These are phyloP conservation scores for Trichoderma virens DNA, from an alignment of 495 filamentous ascomycete species.

Conservation along the genomic window DNA sequence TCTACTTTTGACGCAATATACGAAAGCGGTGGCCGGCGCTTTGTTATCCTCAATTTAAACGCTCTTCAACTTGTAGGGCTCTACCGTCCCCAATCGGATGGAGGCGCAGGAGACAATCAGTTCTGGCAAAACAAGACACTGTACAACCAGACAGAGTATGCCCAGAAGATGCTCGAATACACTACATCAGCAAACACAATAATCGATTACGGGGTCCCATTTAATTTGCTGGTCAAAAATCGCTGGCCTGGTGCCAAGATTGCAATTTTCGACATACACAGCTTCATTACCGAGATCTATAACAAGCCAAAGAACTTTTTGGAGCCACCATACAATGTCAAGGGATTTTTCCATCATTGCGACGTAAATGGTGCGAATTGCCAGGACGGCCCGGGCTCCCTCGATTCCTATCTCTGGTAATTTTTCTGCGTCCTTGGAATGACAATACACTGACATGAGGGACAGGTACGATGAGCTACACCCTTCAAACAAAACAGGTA, in stretches of 20 bases:
- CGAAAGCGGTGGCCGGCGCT: constrained; percentile 55
- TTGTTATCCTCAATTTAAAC: constrained; percentile 58
- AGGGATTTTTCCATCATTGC: constrained; percentile 49
- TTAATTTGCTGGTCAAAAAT: constrained; percentile 41
- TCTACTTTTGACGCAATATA: constrained; percentile 51
- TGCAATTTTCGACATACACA: constrained; percentile 57
- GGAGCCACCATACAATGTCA: constrained; percentile 55
- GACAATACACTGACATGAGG: constrained; percentile 19
- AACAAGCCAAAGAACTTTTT: constrained; percentile 50
- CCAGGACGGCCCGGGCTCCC: constrained; percentile 20
- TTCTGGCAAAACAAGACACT: constrained; percentile 53
- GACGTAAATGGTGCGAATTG: constrained; percentile 25
- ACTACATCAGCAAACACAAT: constrained; percentile 53
- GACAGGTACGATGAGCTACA: constrained; percentile 55
- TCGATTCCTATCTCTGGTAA: constrained; percentile 40
- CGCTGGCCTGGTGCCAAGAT: constrained; percentile 54
- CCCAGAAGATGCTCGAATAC: constrained; percentile 54
- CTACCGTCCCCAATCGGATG: constrained; percentile 44
- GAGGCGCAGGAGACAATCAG: constrained; percentile 41
- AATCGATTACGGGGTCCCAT: constrained; percentile 53
- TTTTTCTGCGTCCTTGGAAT: constrained; percentile 59
- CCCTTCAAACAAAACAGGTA: constrained; percentile 50
- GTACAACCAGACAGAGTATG: constrained; percentile 42
- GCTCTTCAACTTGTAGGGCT: constrained; percentile 56
- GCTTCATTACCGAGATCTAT: constrained; percentile 56